Base-by-base conservation (phyloP, 331 rosid genomes). In the Malus hybrid region DNA sequence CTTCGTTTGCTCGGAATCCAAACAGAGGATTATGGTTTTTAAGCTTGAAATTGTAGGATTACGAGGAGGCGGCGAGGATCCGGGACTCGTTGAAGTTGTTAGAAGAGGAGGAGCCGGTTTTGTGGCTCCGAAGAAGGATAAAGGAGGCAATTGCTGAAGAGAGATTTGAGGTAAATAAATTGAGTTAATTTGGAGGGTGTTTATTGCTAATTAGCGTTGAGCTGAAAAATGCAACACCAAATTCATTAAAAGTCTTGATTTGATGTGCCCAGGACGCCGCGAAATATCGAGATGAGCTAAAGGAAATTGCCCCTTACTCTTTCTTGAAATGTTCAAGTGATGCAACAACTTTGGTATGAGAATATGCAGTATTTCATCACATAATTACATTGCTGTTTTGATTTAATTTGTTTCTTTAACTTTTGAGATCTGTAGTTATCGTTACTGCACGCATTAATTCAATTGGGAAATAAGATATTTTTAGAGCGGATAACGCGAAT, bases 41-140 rank as follows among this genome's bases (percentile, higher is more conserved):
- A 24, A 10, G 39, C 64, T 60, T 48, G 42, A 33, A 76, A 76
- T 34, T 74, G 48, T 77, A 93, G 99, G 97, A 94, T 79, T 94
- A 94, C 70, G 88, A 90, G 80, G 97, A 94, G 83, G 99, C 99
- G 9, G 96, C 96, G 48, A 92, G 96, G 83, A 87, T 94, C 44
- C 88, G 99, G 6, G 97, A 92, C 68, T 91, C 91, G 16, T 77
- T 94, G 14, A 94, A 82, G 83, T 55, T 83, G 62, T 88, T 94
- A 15, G 97, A 94, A 80, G 90, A 92, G 3, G 96, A 87, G 60
- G 96, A 92, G 69, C 97, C 99, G 79, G 87, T 89, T 77, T 82
- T 94, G 84, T 90, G 90, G 76, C 84, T 94, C 5, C 81, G 85
- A 54, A 85, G 88, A 74, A 68, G 80, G 65, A 73, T 94, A 27